phyloP scores from a whole-genome alignment of 2,329 filamentous ascomycete species.

The Aureobasidium namibiae region DNA sequence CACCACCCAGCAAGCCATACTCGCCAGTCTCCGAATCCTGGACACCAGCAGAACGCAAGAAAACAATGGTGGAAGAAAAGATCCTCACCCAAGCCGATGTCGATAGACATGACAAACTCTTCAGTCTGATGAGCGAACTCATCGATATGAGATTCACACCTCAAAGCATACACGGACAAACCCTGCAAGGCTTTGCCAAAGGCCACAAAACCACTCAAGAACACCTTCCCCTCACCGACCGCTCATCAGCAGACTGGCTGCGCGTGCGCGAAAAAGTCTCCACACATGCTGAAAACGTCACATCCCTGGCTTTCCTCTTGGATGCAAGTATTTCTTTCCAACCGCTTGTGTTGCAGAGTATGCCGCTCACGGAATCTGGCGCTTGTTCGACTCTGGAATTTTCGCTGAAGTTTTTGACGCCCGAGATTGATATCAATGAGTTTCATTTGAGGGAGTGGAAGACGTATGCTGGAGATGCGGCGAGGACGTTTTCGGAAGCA shows the following conservation, averaged over 20 bases:
- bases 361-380: constrained; percentile 36
- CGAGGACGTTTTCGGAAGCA: constrained; percentile 38
- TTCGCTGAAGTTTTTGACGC: constrained; percentile 37
- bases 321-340: constrained; percentile 39
- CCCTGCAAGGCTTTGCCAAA: constrained; percentile 35
- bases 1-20: constrained; percentile 28
- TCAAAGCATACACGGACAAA: constrained; percentile 38
- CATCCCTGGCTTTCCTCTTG: constrained; percentile 36
- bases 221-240: constrained; percentile 29
- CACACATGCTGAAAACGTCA: constrained; percentile 27
- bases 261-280: constrained; percentile 20
- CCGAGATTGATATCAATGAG: constrained; percentile 29
- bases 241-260: constrained; percentile 37
- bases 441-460: constrained; percentile 40
- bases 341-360: constrained; percentile 35
- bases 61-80: constrained; percentile 20
- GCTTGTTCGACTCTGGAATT: constrained; percentile 45
- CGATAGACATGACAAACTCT: constrained; percentile 21
- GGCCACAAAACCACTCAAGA: constrained; percentile 29
- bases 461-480: constrained; percentile 31
- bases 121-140: constrained; percentile 23
- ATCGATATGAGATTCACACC: constrained; percentile 32
- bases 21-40: constrained; percentile 22
- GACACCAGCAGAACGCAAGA: constrained; percentile 14
- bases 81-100: constrained; percentile 20